Percentiles rank a stretch among this genome's conserved stretches.
phyloP scores from a whole-genome alignment of 2,329 filamentous ascomycete genomes.

The Pseudocercospora pini-densiflorae region DNA sequence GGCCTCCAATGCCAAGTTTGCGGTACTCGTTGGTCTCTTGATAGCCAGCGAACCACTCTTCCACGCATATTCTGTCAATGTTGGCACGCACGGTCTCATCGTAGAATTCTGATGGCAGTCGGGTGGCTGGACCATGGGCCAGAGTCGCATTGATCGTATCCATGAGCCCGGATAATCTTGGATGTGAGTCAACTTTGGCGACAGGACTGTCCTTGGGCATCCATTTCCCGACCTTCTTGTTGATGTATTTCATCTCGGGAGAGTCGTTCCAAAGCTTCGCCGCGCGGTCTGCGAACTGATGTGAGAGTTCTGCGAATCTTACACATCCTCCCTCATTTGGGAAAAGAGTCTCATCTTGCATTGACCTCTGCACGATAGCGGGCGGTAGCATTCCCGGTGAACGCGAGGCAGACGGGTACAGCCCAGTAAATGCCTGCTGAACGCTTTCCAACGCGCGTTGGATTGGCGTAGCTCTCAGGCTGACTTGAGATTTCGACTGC shows the following conservation, averaged over 20 bases:
- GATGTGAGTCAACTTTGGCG: conserved; percentile 82
- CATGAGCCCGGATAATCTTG: conserved; percentile 86
- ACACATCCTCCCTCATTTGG: conserved; percentile 56
- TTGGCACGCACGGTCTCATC: conserved; percentile 71
- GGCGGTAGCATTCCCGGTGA: conserved; percentile 49
- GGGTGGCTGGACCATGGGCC: conserved; percentile 80
- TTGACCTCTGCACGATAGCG: conserved; percentile 50
- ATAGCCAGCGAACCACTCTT: conserved; percentile 94
- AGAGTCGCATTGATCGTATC: conserved; percentile 89
- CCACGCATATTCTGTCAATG: conserved; percentile 74
- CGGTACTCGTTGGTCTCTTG: conserved; percentile 84
- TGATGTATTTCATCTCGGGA: conserved; percentile 82
- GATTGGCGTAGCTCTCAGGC: conserved; percentile 55
- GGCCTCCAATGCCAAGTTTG: conserved; percentile 80
- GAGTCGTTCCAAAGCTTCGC: conserved; percentile 59
- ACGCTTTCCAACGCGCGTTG: conserved; percentile 56
- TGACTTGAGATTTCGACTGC: conserved; percentile 43
- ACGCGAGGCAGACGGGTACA: conserved; percentile 51
- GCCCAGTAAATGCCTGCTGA: conserved; percentile 55
- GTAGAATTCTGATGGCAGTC: conserved; percentile 85
- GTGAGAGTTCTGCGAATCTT: conserved; percentile 52
- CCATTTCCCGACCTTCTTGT: conserved; percentile 76
- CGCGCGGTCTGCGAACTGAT: conserved; percentile 53
- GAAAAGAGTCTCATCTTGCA: conserved; percentile 55
- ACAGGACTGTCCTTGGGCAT: conserved; percentile 72